Evolutionary conservation across 2,329 filamentous ascomycete species (phyloP), one percentile per base, ranked within the genome.

Genomic region (Alternaria gaisen): DNA sequence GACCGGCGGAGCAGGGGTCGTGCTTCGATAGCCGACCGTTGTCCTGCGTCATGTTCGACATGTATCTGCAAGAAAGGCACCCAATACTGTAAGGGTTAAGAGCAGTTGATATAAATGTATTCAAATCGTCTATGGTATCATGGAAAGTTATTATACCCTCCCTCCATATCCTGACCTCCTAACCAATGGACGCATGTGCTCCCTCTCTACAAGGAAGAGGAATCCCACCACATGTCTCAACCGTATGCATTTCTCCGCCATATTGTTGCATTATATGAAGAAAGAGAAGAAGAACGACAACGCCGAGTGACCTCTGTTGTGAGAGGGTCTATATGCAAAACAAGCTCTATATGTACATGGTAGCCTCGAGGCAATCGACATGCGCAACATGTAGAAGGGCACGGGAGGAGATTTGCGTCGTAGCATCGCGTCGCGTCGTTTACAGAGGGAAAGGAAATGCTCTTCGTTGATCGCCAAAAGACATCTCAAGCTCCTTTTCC

Each of bases 401-500:
- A 32, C 1, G 3, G 3, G 20, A 50, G 32, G 10, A 22, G 5
- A 5, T 16, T 40, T 24, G 26, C 6, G 8, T 42, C 26, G 12
- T 36, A 22, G 16, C 12, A 18, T 26, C 16, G 26, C 16, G 12
- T 42, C 14, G 16, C 9, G 4, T 38, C 34, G 28, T 42, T 32
- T 34, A 64, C 5, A 46, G 52, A 24, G 60, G 36, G 11, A 60
- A 61, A 3, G 63, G 51, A 26, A 67, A 72, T 4, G 61, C 57
- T 20, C 42, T 34, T 3, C 55, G 30, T 38, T 72, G 72, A 18
- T 70, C 58, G 9, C 66, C 56, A 54, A 76, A 73, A 2, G 69
- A 69, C 72, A 75, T 72, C 24, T 76, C 72, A 1, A 77, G 62
- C 18, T 75, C 69, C 46, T 77, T 77, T 51, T 74, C 73, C 16